Percentiles rank a stretch among this genome's conserved stretches.
Conservation (phyloP, 108 stramenopile genomes). For the Schizochytrium sp. region DNA sequence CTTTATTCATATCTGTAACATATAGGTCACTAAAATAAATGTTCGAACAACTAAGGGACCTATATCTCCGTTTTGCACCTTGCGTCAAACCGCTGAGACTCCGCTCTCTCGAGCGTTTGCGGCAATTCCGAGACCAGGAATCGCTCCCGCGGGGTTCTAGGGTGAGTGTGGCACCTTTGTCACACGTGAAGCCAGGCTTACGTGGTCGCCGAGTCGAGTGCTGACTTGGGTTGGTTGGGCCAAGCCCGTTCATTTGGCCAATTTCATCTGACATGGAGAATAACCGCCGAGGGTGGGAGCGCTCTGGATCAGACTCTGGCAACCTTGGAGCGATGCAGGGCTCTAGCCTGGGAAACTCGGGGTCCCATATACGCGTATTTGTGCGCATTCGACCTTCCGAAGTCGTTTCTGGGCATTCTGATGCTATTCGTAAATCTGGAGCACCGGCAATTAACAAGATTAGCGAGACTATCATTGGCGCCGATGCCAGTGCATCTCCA, state of each 20-base stretch:
- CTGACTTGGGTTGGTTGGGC: no score
- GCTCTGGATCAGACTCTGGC: background rate
- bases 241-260: background rate
- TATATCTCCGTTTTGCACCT: no score
- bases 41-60: no score
- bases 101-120: no score
- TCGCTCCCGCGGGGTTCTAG: no score
- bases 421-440: background rate
- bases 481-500: constrained; percentile 6
- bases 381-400: constrained; percentile 17
- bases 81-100: no score
- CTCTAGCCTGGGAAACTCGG: background rate
- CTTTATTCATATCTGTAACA: no score
- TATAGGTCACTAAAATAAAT: no score
- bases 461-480: constrained; percentile 13
- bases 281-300: constrained; percentile 21
- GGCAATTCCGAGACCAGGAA: no score
- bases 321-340: background rate
- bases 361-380: background rate
- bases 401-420: background rate
- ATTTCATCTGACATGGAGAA: background rate
- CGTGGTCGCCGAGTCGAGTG: background rate
- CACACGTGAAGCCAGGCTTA: no score
- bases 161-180: no score
- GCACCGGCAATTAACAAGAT: background rate